A percentile compares a stretch with the other conserved stretches of the same genome.
Evolutionary conservation across 2,329 filamentous ascomycete genomes (phyloP).

Genomic region (Alternaria atra): DNA sequence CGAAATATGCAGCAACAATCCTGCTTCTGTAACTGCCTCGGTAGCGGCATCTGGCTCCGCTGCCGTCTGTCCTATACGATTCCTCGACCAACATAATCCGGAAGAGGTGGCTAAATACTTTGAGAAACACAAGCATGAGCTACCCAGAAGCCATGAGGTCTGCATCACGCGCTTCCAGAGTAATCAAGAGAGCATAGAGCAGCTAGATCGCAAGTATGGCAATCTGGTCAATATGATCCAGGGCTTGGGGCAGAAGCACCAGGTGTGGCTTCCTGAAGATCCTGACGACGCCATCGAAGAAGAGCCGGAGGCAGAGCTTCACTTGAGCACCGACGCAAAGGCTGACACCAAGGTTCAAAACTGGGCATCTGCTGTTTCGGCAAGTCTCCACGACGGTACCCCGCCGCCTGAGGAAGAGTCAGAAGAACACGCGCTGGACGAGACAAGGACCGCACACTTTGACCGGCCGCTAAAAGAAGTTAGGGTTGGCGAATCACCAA

Average conservation of each 20-base stretch:
- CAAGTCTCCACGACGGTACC: constrained; percentile 57
- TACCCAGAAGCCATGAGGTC: constrained; percentile 91
- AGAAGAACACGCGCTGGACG: constrained; percentile 56
- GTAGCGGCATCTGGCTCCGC: constrained; percentile 50
- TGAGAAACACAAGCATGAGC: constrained; percentile 92
- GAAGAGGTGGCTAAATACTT: constrained; percentile 95
- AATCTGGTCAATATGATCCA: constrained; percentile 94
- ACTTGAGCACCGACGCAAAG: constrained; percentile 46
- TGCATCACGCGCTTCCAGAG: constrained; percentile 90
- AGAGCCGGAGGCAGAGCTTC: constrained; percentile 56
- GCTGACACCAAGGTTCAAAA: constrained; percentile 79
- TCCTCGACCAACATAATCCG: constrained; percentile 88
- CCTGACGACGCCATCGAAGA: constrained; percentile 59
- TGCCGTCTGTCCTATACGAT: constrained; percentile 90
- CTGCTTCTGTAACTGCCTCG: constrained; percentile 59
- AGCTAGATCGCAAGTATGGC: constrained; percentile 93
- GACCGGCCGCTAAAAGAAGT: constrained; percentile 87
- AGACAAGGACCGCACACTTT: constrained; percentile 76
- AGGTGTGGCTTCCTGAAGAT: constrained; percentile 78
- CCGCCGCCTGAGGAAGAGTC: constrained; percentile 50
- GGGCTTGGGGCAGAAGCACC: constrained; percentile 85
- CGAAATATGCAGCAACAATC: constrained; percentile 52
- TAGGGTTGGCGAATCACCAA: constrained; percentile 91
- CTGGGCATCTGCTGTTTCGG: constrained; percentile 83
- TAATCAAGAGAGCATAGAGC: constrained; percentile 83